Conservation (phyloP, 2,329 filamentous ascomycete genomes). For the Zymoseptoria ardabiliae region DNA sequence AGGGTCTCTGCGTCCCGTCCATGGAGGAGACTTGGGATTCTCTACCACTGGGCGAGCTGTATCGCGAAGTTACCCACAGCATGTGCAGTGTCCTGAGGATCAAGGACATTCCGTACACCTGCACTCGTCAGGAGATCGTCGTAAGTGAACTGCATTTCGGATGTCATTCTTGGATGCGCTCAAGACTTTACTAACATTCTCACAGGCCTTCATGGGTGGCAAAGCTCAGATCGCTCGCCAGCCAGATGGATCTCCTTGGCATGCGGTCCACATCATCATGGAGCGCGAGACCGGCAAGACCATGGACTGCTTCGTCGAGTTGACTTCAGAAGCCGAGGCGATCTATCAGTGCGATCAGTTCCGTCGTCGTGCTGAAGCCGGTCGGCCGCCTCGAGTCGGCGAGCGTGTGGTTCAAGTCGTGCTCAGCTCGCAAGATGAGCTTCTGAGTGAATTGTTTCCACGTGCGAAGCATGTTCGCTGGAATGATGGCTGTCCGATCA, state of each 20-base stretch:
- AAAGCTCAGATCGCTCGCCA: conserved; percentile 40
- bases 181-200: neutral
- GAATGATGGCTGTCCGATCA: conserved; percentile 31
- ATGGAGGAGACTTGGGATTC: conserved; percentile 22
- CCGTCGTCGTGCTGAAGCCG: conserved; percentile 30
- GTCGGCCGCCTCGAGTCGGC: conserved; percentile 39
- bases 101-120: conserved; percentile 44
- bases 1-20: conserved; percentile 18
- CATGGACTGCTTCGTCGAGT: conserved; percentile 47
- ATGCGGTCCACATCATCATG: conserved; percentile 51
- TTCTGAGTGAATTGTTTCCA: conserved; percentile 47
- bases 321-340: conserved; percentile 35
- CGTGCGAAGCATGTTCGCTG: conserved; percentile 45
- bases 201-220: conserved; percentile 37
- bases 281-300: conserved; percentile 51
- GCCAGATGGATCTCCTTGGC: conserved; percentile 37
- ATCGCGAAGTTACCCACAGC: conserved; percentile 30
- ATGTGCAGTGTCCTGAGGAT: conserved; percentile 24
- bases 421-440: conserved; percentile 40
- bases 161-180: neutral
- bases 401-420: conserved; percentile 42
- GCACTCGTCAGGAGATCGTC: conserved; percentile 43
- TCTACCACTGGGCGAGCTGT: conserved; percentile 26
- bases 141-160: conserved; percentile 7
- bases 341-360: conserved; percentile 32